Evolutionary conservation across 345 rosid species (phyloP).

Genomic region (Gossypioides kirkii): DNA sequence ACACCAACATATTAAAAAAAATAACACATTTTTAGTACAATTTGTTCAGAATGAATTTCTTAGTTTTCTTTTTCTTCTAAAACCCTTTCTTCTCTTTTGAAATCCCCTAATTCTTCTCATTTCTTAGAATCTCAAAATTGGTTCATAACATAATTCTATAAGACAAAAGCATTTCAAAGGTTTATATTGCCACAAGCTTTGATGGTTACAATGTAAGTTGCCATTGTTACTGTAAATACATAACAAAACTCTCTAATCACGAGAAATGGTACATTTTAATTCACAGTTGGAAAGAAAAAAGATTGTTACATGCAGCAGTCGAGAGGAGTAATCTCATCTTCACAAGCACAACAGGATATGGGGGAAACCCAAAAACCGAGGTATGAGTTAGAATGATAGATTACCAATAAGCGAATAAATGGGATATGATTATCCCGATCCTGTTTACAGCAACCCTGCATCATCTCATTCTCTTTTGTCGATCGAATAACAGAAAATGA

Average conservation of each 20-base stretch:
- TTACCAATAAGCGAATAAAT: constrained; percentile 3
- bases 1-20: no score
- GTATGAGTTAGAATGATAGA: constrained; percentile 11
- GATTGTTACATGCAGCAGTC: not conserved
- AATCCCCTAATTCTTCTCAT: no score
- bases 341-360: constrained; percentile 15
- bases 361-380: constrained; percentile 4
- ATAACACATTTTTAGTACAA: no score
- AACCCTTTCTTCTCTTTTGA: no score
- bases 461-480: not conserved
- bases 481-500: not conserved
- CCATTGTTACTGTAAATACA: not conserved
- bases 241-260: not conserved
- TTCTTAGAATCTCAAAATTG: no score
- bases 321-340: constrained; percentile 14
- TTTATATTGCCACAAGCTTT: not conserved
- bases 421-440: not conserved
- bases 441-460: not conserved
- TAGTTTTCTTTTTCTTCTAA: no score
- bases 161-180: no score
- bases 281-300: constrained; percentile 3
- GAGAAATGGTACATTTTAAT: constrained; percentile 12
- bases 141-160: no score
- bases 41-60: no score
- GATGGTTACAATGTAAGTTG: not conserved